Evolutionary conservation across 176 grass and related monocot species (phyloP), one percentile per base, ranked within the genome.

Genomic region (Pontederia paniculata): DNA sequence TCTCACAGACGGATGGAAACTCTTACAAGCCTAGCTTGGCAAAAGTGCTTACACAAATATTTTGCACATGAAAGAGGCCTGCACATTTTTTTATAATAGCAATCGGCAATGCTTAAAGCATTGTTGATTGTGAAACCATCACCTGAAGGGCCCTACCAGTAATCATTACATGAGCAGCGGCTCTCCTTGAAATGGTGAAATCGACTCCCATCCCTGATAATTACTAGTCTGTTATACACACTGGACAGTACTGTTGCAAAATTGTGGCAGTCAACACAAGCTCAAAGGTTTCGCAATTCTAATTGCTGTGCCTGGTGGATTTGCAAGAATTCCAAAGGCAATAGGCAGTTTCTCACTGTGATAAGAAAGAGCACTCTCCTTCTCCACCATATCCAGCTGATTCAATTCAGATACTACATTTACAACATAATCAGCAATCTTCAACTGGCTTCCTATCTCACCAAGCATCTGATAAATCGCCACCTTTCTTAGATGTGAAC

Each of bases 341-440:
- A 81, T 81, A 9, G 86, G 81, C 63, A 89, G 55, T 41, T 84
- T 89, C 49, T 89, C 86, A 73, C 81, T 89, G 50, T 89, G 86
- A 70, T 68, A 84, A 52, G 67, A 69, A 9, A 89, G 77, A 15
- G 77, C 71, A 48, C 57, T 81, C 70, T 69, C 67, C 63, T 81
- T 89, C 57, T 81, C 86, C 12, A 53, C 77, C 37, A 48, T 65
- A 75, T 89, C 81, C 77, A 89, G 59, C 78, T 84, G 63, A 75
- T 89, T 80, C 71, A 89, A 66, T 42, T 89, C 77, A 0, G 81
- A 89, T 57, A 67, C 70, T 42, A 77, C 19, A 61, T 83, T 77
- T 58, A 75, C 57, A 67, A 86, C 62, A 69, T 93, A 93, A 50
- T 75, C 86, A 74, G 65, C 60, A 17, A 77, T 77, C 59, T 69